Percentiles rank a stretch among this genome's conserved stretches.
These are phyloP conservation scores for Gloeostereum incarnatum DNA, from an alignment of 768 basidiomycete species.

Conservation along the genomic window DNA sequence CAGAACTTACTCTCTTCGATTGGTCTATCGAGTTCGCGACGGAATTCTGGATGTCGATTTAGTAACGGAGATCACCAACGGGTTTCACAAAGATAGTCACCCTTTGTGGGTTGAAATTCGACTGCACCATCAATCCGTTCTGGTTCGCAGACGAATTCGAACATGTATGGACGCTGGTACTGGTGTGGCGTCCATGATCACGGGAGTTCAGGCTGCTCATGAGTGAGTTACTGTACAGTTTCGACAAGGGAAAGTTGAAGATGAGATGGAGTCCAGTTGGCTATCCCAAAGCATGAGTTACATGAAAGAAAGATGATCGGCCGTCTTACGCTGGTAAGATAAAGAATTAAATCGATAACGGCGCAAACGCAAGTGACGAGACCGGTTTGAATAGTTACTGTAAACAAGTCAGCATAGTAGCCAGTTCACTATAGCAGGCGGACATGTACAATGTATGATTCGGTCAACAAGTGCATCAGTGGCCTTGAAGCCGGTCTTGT, in stretches of 20 bases:
- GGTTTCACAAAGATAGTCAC: too few species aligned
- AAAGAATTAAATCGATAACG: slow-evolving; percentile 18
- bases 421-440: not conserved
- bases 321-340: slow-evolving; percentile 12
- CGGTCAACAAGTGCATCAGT: slow-evolving; percentile 26
- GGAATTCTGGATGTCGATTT: too few species aligned
- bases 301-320: not conserved
- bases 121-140: too few species aligned
- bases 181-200: too few species aligned
- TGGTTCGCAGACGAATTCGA: too few species aligned
- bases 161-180: too few species aligned
- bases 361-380: slow-evolving; percentile 22
- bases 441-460: slow-evolving; percentile 20
- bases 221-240: slow-evolving; percentile 27
- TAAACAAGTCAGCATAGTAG: too few species aligned
- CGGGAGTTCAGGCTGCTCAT: slow-evolving; percentile 29
- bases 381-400: slow-evolving; percentile 26
- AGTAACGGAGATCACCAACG: too few species aligned
- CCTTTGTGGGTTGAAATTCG: too few species aligned
- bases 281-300: slow-evolving; percentile 1
- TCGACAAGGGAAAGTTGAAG: slow-evolving; percentile 24
- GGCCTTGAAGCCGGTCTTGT: slow-evolving; percentile 24
- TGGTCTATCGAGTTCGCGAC: too few species aligned
- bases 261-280: slow-evolving; percentile 16
- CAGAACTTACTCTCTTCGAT: too few species aligned